Conservation (phyloP, 2,329 filamentous ascomycete species). For the Cladophialophora exuberans region DNA sequence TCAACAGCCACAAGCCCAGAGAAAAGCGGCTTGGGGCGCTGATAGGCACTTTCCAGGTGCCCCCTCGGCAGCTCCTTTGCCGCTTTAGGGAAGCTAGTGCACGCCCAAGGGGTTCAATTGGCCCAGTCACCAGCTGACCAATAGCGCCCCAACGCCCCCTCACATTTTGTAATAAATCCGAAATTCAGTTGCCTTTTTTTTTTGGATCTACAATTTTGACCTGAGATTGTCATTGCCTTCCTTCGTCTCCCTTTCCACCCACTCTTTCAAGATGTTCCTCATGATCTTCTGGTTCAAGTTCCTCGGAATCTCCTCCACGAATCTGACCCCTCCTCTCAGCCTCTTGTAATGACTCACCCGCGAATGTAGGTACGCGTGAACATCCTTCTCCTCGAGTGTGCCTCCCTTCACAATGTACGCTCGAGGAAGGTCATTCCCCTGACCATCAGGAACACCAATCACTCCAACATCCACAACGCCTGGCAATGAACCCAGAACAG, state of each 20-base stretch:
- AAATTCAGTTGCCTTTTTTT: neutral
- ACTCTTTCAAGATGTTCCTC: constrained; percentile 33
- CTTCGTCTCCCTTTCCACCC: constrained; percentile 14
- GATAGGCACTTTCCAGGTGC: too few relatives aligned
- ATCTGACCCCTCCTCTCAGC: constrained; percentile 51
- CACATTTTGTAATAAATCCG: neutral
- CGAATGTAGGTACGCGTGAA: constrained; percentile 33
- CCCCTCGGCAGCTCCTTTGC: too few relatives aligned
- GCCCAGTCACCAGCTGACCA: too few relatives aligned
- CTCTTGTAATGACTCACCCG: constrained; percentile 53
- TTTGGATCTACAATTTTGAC: constrained; percentile 13
- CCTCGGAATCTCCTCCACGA: constrained; percentile 53
- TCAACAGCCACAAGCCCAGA: too few relatives aligned
- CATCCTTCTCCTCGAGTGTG: constrained; percentile 43
- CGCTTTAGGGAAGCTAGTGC: too few relatives aligned
- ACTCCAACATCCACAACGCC: constrained; percentile 51
- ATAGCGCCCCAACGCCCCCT: too few relatives aligned
- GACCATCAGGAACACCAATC: constrained; percentile 42
- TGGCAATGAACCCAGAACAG: constrained; percentile 44
- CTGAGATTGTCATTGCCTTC: neutral
- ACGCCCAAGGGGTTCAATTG: too few relatives aligned
- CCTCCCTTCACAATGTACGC: constrained; percentile 49
- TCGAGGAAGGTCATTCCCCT: constrained; percentile 43
- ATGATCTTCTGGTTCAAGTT: constrained; percentile 56
- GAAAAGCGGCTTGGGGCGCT: too few relatives aligned